Evolutionary conservation across 2,329 filamentous ascomycete genomes (phyloP).

Genomic region (Fusarium sp.): DNA sequence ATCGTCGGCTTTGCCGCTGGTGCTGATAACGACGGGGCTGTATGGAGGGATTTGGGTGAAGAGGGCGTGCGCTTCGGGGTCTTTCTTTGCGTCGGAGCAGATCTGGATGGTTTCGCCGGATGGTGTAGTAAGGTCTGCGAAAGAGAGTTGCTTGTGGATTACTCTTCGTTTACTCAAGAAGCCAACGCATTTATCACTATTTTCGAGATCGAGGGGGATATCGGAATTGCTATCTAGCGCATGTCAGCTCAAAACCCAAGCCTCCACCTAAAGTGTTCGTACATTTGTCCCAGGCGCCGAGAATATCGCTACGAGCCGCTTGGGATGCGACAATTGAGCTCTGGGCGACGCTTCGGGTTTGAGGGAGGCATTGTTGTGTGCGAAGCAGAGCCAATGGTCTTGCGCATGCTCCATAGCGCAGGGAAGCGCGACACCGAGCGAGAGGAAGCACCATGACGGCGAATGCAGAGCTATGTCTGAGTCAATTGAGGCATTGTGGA

Average conservation of each 20-base stretch:
- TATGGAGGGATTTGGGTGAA: slow-evolving; percentile 62
- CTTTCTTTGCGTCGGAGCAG: slow-evolving; percentile 55
- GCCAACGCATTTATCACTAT: slow-evolving; percentile 58
- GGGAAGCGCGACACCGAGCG: slow-evolving; percentile 38
- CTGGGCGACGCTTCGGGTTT: slow-evolving; percentile 39
- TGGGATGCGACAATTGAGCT: slow-evolving; percentile 33
- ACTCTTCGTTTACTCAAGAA: slow-evolving; percentile 78
- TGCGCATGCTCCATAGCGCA: slow-evolving; percentile 31
- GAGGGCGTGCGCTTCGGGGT: slow-evolving; percentile 53
- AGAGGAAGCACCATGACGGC: slow-evolving; percentile 44
- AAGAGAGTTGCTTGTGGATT: slow-evolving; percentile 76
- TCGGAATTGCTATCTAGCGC: slow-evolving; percentile 47
- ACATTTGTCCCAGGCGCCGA: slow-evolving; percentile 51
- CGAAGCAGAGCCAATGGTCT: slow-evolving; percentile 17
- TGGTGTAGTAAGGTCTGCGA: slow-evolving; percentile 67
- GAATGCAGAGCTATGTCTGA: slow-evolving; percentile 2
- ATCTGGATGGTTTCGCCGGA: slow-evolving; percentile 59
- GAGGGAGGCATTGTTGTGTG: slow-evolving; percentile 33
- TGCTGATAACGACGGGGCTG: slow-evolving; percentile 65
- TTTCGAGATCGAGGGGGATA: slow-evolving; percentile 32
- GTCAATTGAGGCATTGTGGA: slow-evolving; percentile 41
- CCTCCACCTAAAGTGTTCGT: not conserved
- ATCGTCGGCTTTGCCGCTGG: slow-evolving; percentile 50
- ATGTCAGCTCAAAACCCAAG: not conserved
- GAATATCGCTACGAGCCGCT: slow-evolving; percentile 39